Percentiles rank a stretch among this genome's conserved stretches.
These are phyloP conservation scores for Globisporangium uncinulatum DNA, from an alignment of 352 stramenopile genomes.

Conservation along the genomic window DNA sequence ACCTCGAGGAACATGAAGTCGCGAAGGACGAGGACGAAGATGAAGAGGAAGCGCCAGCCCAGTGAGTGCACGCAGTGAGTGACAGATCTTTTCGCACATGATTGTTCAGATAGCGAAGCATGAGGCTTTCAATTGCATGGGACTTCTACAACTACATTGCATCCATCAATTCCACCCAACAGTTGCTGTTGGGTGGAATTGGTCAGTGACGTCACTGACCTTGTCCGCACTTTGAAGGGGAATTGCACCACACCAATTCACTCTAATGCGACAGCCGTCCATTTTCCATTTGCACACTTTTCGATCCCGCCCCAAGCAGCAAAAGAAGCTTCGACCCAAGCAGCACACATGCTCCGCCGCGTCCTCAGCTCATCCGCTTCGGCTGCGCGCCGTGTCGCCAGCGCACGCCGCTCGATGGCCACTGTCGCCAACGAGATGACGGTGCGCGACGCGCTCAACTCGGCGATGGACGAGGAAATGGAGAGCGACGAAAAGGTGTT, in stretches of 20 bases:
- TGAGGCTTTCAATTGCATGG: too few species aligned
- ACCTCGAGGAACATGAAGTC: conserved; percentile 1
- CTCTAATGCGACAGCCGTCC: too few species aligned
- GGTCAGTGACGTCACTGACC: too few species aligned
- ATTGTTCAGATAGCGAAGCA: too few species aligned
- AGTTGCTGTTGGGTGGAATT: too few species aligned
- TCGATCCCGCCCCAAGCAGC: not conserved
- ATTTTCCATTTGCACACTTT: too few species aligned
- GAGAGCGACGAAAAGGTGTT: conserved; percentile 94
- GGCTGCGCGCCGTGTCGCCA: not conserved
- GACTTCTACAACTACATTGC: too few species aligned
- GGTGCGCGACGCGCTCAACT: conserved; percentile 98
- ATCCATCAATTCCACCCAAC: too few species aligned
- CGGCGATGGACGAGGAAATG: conserved; percentile 99
- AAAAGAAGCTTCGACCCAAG: not conserved
- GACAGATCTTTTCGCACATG: too few species aligned
- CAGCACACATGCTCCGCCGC: not conserved
- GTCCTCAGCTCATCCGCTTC: not conserved
- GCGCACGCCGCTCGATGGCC: conserved; percentile 59
- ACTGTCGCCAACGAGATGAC: conserved; percentile 88
- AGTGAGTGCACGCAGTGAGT: too few species aligned
- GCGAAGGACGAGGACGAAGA: not conserved
- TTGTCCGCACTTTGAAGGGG: too few species aligned
- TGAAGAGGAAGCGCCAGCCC: not conserved
- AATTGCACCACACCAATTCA: too few species aligned